These are phyloP conservation scores for Kodamaea restingae DNA, from an alignment of 805 yeast genomes.

Conservation along the genomic window DNA sequence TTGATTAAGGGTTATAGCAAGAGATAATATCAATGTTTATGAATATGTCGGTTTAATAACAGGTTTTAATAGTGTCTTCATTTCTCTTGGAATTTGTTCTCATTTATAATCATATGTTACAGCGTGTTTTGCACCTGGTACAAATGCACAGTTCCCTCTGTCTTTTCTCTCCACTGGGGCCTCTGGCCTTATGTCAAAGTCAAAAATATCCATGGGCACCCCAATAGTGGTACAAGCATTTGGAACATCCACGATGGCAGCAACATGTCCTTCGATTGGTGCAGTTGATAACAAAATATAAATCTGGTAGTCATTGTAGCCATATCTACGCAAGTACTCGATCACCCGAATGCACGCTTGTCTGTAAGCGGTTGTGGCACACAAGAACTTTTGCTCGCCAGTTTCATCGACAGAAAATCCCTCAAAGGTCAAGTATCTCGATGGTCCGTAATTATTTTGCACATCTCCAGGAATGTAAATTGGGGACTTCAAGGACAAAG, in stretches of 20 bases:
- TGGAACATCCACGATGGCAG: conserved; percentile 51
- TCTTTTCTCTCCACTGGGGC: conserved; percentile 23
- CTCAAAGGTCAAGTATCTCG: conserved; percentile 48
- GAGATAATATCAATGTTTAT: too few species aligned
- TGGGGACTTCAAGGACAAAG: conserved; percentile 41
- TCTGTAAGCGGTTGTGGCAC: conserved; percentile 48
- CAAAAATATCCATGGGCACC: conserved; percentile 49
- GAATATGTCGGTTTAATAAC: too few species aligned
- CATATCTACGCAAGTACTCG: conserved; percentile 47
- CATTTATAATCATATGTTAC: conserved; percentile 14
- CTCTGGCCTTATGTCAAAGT: conserved; percentile 44
- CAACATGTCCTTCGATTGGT: conserved; percentile 50
- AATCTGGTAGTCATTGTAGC: conserved; percentile 50
- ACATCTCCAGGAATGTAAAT: conserved; percentile 48
- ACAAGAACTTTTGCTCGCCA: conserved; percentile 44
- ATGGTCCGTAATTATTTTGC: conserved; percentile 46
- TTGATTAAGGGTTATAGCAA: too few species aligned
- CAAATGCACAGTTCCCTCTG: conserved; percentile 40
- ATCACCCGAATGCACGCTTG: conserved; percentile 48
- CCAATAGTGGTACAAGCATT: conserved; percentile 51
- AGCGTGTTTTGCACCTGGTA: conserved; percentile 13
- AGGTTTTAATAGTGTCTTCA: too few species aligned
- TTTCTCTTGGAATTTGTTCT: not conserved
- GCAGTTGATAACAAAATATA: conserved; percentile 44
- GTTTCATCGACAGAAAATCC: conserved; percentile 50